Conservation (phyloP, 2,329 filamentous ascomycete genomes). For the Colletotrichum acutatum region DNA sequence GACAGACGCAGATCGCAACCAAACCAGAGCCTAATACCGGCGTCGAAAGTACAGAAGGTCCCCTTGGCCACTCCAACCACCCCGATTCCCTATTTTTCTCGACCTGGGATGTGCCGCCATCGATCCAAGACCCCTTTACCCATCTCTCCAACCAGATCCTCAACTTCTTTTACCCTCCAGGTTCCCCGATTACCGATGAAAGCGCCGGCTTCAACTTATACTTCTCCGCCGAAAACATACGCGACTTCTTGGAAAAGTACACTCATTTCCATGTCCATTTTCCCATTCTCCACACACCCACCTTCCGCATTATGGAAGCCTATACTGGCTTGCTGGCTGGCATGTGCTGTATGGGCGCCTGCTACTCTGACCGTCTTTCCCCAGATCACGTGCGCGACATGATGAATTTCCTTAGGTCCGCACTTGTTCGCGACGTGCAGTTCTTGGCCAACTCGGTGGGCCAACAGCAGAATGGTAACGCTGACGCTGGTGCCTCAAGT, state of each 20-base stretch:
- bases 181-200: constrained; percentile 65
- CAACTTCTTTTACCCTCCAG: constrained; percentile 67
- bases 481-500: constrained; percentile 24
- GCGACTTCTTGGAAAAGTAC: constrained; percentile 77
- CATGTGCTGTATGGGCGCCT: constrained; percentile 80
- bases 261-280: constrained; percentile 80
- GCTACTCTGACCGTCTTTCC: constrained; percentile 74
- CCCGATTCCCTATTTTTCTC: constrained; percentile 59
- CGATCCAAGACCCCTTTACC: constrained; percentile 61
- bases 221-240: constrained; percentile 75
- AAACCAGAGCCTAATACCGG: constrained; percentile 73
- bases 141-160: constrained; percentile 66
- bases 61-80: constrained; percentile 51
- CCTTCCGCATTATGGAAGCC: constrained; percentile 74
- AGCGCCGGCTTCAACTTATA: constrained; percentile 67
- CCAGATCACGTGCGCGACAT: constrained; percentile 73
- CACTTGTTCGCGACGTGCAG: constrained; percentile 67
- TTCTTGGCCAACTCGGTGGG: constrained; percentile 50
- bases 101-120: constrained; percentile 59
- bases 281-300: constrained; percentile 77
- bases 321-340: constrained; percentile 75
- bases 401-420: constrained; percentile 71
- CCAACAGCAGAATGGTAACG: constrained; percentile 28
- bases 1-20: constrained; percentile 75
- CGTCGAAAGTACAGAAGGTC: constrained; percentile 59